Base-by-base conservation (phyloP, 805 yeast species). In the Debaryomyces hansenii region DNA sequence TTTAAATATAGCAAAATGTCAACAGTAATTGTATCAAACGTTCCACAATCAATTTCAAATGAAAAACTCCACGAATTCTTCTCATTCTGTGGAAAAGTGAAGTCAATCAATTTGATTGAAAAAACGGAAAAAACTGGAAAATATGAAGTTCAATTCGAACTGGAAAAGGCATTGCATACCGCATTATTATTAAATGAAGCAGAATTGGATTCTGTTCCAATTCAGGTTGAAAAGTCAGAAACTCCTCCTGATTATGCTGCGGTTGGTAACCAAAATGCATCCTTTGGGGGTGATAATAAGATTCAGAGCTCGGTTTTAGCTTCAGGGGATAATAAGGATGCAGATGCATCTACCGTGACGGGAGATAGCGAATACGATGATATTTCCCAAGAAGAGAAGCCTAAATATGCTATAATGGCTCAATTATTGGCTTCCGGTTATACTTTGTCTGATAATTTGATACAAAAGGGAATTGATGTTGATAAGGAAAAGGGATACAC, bases 351-450 rank as follows among this genome's bases (percentile, higher is more conserved):
- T 8, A 50, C 52, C 10, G 40, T 31, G 27, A 66, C 70, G 4
- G 72, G 70, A 9, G 73, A 67, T 43, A 52, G 46, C 8, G 42
- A 52, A 10, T 64, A 64, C 41, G 75, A 69, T 42, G 89, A 85
- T 54, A 78, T 85, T 44, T 64, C 74, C 4, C 95, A 87, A 67
- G 95, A 87, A 58, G 80, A 79, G 49, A 87, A 87, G 69, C 95
- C 95, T 46, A 85, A 85, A 59, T 66, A 82, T 46, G 81, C 89
- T 15, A 82, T 87, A 48, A 70, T 86, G 67, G 92, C 94, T 1
- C 92, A 87, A 64, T 78, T 84, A 56, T 70, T 87, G 49, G 75
- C 89, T 28, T 78, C 82, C n/a, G 95, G 95, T 4, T 87, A 87
- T 60, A 77, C 74, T 15, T 64, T 87, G 37, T 75, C 84, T 40